Conservation (phyloP, 1,139 yeast genomes). For the Waltiozyma solani region DNA sequence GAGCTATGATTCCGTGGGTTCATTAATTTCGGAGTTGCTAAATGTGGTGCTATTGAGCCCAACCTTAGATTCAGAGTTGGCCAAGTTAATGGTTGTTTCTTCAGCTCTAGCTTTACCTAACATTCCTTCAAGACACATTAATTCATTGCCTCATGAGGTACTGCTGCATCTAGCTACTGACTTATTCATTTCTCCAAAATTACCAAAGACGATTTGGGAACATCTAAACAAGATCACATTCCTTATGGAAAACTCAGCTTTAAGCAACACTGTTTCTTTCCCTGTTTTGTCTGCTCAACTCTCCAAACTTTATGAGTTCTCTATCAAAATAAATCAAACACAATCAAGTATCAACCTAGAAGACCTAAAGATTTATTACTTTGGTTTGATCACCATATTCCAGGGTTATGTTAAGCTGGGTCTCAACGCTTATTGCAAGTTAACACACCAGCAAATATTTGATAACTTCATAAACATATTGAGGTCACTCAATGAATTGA, state of each 20-base stretch:
- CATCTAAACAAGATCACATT: background rate
- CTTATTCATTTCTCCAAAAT: background rate
- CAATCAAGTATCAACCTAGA: background rate
- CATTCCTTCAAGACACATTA: background rate
- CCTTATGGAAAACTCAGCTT: background rate
- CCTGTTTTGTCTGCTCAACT: constrained; percentile 13
- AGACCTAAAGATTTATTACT: constrained; percentile 14
- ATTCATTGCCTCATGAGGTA: background rate
- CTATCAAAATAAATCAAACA: constrained; percentile 3
- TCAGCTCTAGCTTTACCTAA: background rate
- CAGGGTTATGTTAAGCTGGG: constrained; percentile 44
- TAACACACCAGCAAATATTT: constrained; percentile 10
- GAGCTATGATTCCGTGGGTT: constrained; percentile 6
- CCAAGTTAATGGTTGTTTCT: background rate
- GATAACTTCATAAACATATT: constrained; percentile 30
- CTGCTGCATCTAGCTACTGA: background rate
- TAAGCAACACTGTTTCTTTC: background rate
- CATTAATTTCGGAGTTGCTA: background rate
- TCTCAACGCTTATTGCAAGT: constrained; percentile 14
- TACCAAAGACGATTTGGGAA: background rate
- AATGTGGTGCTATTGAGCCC: background rate
- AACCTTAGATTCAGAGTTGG: background rate
- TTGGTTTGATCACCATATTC: constrained; percentile 41
- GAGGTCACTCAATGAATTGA: constrained; percentile 38
- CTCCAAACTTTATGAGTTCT: constrained; percentile 19